phyloP scores from a whole-genome alignment of 2,329 filamentous ascomycete genomes.

The Microdochium nivale region DNA sequence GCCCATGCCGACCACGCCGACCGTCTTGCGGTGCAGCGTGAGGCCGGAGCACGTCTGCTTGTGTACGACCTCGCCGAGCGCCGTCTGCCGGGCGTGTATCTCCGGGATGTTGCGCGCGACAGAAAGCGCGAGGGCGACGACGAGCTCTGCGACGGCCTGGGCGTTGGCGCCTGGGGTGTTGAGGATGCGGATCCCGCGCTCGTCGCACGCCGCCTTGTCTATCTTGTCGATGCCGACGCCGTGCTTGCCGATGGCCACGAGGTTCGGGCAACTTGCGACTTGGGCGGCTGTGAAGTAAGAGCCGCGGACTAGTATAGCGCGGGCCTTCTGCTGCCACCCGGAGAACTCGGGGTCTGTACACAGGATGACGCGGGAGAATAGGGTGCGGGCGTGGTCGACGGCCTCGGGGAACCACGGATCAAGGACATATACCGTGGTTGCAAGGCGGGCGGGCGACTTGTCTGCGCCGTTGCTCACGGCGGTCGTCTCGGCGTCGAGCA shows the following conservation, averaged over 20 bases:
- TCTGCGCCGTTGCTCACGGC: too few relatives aligned
- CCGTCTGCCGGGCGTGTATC: slow-evolving; percentile 20
- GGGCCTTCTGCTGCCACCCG: slow-evolving; percentile 29
- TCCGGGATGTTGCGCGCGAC: slow-evolving; percentile 22
- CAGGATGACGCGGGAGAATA: slow-evolving; percentile 28
- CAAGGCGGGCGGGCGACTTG: too few relatives aligned
- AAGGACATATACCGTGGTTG: too few relatives aligned
- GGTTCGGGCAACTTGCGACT: slow-evolving; percentile 21
- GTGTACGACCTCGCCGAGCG: slow-evolving; percentile 14
- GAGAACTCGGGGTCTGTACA: slow-evolving; percentile 19
- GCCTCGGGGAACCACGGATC: too few relatives aligned
- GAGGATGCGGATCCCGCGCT: slow-evolving; percentile 29
- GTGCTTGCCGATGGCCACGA: slow-evolving; percentile 36
- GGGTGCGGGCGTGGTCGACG: slow-evolving; percentile 20
- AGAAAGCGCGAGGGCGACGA: slow-evolving; percentile 23
- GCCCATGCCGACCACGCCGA: slow-evolving; percentile 30
- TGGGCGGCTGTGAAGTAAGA: slow-evolving; percentile 28
- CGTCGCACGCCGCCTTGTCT: slow-evolving; percentile 27
- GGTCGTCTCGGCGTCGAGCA: too few relatives aligned
- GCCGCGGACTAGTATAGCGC: slow-evolving; percentile 27
- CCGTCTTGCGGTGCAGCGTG: slow-evolving; percentile 20
- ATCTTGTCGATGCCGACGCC: slow-evolving; percentile 38
- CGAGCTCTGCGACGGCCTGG: slow-evolving; percentile 29
- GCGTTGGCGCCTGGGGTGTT: slow-evolving; percentile 38
- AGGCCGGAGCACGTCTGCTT: slow-evolving; percentile 32